Conservation (phyloP, 345 rosid genomes). For the Eucalyptus dawsonii region DNA sequence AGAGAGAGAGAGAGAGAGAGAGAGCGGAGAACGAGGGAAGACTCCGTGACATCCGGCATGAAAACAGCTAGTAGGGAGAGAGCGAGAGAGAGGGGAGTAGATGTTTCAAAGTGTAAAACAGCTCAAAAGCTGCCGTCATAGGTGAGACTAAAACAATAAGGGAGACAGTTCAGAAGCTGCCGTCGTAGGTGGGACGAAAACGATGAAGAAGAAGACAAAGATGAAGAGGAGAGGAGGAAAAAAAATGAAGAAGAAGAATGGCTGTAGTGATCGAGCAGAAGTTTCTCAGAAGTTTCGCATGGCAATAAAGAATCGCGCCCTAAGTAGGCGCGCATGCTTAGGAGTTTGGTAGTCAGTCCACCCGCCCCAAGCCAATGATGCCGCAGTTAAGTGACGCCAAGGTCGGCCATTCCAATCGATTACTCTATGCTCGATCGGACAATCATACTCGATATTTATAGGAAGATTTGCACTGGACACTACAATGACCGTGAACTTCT, state of each 20-base stretch:
- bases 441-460: background rate
- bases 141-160: background rate
- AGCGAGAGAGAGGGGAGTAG: background rate
- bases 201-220: background rate
- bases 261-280: background rate
- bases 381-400: background rate
- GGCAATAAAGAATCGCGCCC: background rate
- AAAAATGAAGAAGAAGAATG: background rate
- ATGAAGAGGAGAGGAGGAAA: background rate
- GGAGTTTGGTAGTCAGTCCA: background rate
- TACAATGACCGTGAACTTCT: background rate
- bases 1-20: background rate
- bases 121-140: background rate
- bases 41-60: background rate
- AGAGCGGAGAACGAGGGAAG: background rate
- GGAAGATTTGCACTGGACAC: background rate
- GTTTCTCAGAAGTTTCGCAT: background rate
- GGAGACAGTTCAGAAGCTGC: too few species aligned
- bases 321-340: background rate
- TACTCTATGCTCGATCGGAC: background rate
- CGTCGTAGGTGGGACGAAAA: background rate
- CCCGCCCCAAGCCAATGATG: background rate
- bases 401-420: background rate
- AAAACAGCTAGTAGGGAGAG: background rate
- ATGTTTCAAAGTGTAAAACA: background rate